Conservation (phyloP, 1,284 basidiomycete species). For the Cerrena zonata region DNA sequence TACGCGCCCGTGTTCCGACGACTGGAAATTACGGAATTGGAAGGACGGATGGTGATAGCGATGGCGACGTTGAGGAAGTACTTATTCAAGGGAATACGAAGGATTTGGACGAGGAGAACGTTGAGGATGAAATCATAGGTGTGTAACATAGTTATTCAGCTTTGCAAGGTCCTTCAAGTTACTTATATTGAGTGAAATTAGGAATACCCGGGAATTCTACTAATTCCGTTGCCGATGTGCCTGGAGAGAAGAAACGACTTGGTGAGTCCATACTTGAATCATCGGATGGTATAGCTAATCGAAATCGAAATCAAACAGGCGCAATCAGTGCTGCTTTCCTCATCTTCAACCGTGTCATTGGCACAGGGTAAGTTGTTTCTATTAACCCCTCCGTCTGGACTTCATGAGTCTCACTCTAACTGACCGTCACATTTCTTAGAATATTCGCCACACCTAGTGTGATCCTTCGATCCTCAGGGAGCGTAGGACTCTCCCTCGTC, state of each 20-base stretch:
- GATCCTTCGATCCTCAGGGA: constrained; percentile 61
- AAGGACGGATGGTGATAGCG: no score
- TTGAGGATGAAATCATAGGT: no score
- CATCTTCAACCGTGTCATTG: constrained; percentile 73
- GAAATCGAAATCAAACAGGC: constrained; percentile 27
- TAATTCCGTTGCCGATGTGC: neutral
- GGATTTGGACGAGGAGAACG: neutral
- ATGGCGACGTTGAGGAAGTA: neutral
- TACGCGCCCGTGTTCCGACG: neutral
- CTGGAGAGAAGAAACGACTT: constrained; percentile 14
- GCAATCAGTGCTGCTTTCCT: constrained; percentile 59
- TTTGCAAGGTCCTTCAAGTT: neutral
- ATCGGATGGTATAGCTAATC: neutral
- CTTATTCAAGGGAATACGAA: neutral
- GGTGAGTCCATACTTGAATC: no score
- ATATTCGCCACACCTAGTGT: constrained; percentile 71
- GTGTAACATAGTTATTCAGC: neutral
- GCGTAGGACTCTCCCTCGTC: constrained; percentile 54
- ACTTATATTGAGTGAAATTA: neutral
- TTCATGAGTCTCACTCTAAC: no score
- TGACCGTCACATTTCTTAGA: no score
- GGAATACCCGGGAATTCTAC: neutral
- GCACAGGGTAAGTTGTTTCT: constrained; percentile 52
- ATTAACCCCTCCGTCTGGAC: no score
- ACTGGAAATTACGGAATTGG: no score